Evolutionary conservation across 805 yeast species (phyloP).

Genomic region (Yamadazyma sp.): DNA sequence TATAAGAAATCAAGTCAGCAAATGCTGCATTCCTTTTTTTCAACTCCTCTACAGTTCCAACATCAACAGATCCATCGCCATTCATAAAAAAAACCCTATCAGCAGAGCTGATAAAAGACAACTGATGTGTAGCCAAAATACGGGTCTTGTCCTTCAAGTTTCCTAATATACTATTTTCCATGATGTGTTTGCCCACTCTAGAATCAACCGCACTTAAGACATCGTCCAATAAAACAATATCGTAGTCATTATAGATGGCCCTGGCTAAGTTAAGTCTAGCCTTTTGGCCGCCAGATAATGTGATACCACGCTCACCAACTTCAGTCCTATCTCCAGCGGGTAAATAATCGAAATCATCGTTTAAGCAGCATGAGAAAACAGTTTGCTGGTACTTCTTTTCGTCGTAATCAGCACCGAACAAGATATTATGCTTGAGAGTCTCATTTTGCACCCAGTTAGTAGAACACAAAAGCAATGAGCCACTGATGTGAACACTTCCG

Average conservation of each 20-base stretch:
- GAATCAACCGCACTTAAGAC: constrained; percentile 40
- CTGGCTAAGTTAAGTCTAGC: constrained; percentile 36
- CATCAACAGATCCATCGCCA: constrained; percentile 29
- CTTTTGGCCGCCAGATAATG: constrained; percentile 40
- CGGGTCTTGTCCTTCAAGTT: constrained; percentile 27
- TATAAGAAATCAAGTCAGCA: constrained; percentile 26
- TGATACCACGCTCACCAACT: constrained; percentile 38
- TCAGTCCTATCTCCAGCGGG: constrained; percentile 37
- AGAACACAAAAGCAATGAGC: constrained; percentile 28
- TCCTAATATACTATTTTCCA: constrained; percentile 29
- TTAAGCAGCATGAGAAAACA: constrained; percentile 28
- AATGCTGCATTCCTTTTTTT: constrained; percentile 23
- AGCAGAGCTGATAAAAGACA: constrained; percentile 31
- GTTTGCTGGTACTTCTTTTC: constrained; percentile 23
- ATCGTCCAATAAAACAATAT: constrained; percentile 34
- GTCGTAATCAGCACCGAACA: constrained; percentile 27
- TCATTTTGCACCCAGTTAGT: constrained; percentile 38
- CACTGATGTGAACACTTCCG: constrained; percentile 30
- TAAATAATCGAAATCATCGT: constrained; percentile 27
- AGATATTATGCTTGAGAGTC: constrained; percentile 31
- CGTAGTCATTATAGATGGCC: constrained; percentile 31
- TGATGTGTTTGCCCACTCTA: constrained; percentile 36
- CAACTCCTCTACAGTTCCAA: constrained; percentile 30
- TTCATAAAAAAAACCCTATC: constrained; percentile 30
- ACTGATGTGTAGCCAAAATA: constrained; percentile 37